phyloP scores from a whole-genome alignment of 2,329 filamentous ascomycete species.

The Colletotrichum sp. region DNA sequence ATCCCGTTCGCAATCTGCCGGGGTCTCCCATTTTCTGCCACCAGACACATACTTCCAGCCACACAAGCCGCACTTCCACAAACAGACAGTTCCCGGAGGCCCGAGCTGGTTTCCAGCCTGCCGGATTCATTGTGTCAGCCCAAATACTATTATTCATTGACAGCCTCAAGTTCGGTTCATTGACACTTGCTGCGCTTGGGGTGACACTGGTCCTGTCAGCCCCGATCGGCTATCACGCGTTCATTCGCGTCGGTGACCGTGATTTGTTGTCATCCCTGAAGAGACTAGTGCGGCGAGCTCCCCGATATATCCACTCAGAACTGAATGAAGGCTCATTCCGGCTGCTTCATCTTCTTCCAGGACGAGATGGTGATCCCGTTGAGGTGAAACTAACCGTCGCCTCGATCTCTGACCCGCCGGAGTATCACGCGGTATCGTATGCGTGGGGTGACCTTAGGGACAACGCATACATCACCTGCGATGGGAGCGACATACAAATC shows the following conservation, averaged over 20 bases:
- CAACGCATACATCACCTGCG: slow-evolving; percentile 23
- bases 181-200: background rate
- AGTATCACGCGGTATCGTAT: background rate
- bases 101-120: background rate
- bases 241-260: background rate
- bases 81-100: background rate
- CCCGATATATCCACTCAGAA: background rate
- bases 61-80: background rate
- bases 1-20: background rate
- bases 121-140: background rate
- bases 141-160: background rate
- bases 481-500: slow-evolving; percentile 28
- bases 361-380: background rate
- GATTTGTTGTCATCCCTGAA: background rate
- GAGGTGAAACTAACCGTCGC: background rate
- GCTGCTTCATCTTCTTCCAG: background rate
- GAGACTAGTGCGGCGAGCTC: background rate
- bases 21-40: background rate
- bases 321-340: background rate
- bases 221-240: background rate
- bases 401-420: background rate
- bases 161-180: background rate
- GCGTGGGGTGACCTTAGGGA: background rate
- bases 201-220: background rate
- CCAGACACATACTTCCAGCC: background rate